Percentiles rank a stretch among this genome's conserved stretches.
phyloP scores from a whole-genome alignment of 257 asterid species.

The Salvia miltiorrhiza region DNA sequence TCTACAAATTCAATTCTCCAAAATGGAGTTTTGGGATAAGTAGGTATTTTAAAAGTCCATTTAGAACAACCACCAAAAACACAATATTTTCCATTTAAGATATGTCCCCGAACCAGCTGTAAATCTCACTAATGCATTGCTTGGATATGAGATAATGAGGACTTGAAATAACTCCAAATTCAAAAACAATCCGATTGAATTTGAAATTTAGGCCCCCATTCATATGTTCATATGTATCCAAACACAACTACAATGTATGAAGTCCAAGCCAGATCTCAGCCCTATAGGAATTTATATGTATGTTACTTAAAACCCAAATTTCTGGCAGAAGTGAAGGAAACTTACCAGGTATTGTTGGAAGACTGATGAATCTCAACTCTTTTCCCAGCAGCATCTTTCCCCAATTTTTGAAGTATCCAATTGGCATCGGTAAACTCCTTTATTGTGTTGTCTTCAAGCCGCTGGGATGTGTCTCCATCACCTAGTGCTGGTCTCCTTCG shows the following conservation, averaged over 20 bases:
- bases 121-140: background rate
- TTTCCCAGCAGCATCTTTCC: slow-evolving; percentile 92
- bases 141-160: background rate
- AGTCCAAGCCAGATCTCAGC: background rate
- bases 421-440: slow-evolving; percentile 82
- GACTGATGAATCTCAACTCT: slow-evolving; percentile 90
- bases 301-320: background rate
- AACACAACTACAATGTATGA: background rate
- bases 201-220: background rate
- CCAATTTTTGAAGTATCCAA: slow-evolving; percentile 90
- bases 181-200: background rate
- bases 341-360: slow-evolving; percentile 73
- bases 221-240: background rate
- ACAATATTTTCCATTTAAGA: background rate
- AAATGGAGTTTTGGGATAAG: background rate
- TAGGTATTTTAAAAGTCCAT: background rate
- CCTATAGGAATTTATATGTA: too few species aligned
- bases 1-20: background rate
- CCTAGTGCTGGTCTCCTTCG: slow-evolving; percentile 61
- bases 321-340: slow-evolving; percentile 1
- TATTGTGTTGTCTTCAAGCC: slow-evolving; percentile 48
- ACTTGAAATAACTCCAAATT: background rate
- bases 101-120: background rate
- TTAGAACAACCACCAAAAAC: background rate
- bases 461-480: slow-evolving; percentile 50